Evolutionary conservation across 805 yeast genomes (phyloP), one percentile per base, ranked within the genome.

Genomic region (Kazachstania martiniae): DNA sequence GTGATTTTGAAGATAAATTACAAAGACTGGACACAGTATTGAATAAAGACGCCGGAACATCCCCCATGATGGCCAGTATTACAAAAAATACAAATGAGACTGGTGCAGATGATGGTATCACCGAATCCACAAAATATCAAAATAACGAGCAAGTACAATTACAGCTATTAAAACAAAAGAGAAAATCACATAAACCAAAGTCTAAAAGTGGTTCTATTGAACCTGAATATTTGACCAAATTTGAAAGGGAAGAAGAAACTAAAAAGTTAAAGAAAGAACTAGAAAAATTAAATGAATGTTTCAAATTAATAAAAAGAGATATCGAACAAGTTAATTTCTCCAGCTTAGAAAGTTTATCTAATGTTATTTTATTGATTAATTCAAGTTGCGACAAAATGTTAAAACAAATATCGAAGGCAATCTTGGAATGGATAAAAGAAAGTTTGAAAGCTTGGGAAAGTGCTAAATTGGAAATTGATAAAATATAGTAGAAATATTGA

Each of bases 391-490:
- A 40, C 12, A 34, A 37, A 4, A 43, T 63, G 21, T 40, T 61
- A 29, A 40, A 43, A 16, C 38, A 46, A n/a, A 59, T 59, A 25
- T 38, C 63, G 1, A 51, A 50, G 26, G 48, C 58, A 3, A 41
- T 62, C 10, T 36, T 60, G 18, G 53, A 53, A 16, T 63, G 62
- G 59, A 43, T 62, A 8, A 46, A 34, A 28, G 68, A 60, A 35
- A 58, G 61, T 34, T 39, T 61, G 18, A 44, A 46, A 14, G 57
- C 63, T 10, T 63, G 68, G 68, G 52, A 59, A 38, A 53, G 53
- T 28, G 63, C 67, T 8, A 57, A 53, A 33, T 17, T 18, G 5
- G 28, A 35, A 15, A 42, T 48, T 5, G 33, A 35, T 24, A 27
- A 36, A 10, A 39, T 41, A 21, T 27, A 34, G n/a, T n/a, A n/a